Percentiles rank a stretch among this genome's conserved stretches.
Conservation (phyloP, 345 rosid genomes). For the Eucalyptus polybractea region DNA sequence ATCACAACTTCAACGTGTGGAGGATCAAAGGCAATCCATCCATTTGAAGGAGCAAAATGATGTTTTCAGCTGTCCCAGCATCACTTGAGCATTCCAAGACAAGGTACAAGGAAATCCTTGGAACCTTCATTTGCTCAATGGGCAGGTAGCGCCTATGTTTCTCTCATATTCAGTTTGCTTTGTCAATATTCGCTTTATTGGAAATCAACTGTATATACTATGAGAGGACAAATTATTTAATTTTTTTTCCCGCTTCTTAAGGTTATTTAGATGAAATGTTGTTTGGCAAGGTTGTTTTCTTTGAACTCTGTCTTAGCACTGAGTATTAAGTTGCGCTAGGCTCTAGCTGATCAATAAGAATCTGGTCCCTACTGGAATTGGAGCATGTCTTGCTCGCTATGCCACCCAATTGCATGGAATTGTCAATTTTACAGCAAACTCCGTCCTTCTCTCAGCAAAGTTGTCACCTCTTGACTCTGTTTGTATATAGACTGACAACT, state of each 20-base stretch:
- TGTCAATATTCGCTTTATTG: background rate
- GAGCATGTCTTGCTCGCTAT: background rate
- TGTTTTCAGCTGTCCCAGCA: conserved; percentile 16
- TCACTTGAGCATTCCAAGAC: background rate
- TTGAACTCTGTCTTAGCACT: background rate
- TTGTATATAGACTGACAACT: background rate
- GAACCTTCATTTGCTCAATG: background rate
- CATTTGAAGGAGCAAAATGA: conserved; percentile 39
- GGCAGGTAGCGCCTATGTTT: background rate
- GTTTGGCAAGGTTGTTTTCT: background rate
- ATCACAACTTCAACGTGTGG: conserved; percentile 65
- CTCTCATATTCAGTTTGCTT: background rate
- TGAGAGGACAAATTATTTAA: background rate
- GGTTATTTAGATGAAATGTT: background rate
- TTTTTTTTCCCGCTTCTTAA: background rate
- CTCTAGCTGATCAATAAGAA: background rate
- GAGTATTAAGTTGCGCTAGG: background rate
- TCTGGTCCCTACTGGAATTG: background rate
- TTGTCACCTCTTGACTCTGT: background rate
- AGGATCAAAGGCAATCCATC: conserved; percentile 46
- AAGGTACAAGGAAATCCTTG: background rate
- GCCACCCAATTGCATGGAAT: background rate
- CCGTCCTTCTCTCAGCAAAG: background rate
- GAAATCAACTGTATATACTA: background rate
- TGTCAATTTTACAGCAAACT: background rate